Base-by-base conservation (phyloP, 306 rosid species). In the Pyrus betulifolia region DNA sequence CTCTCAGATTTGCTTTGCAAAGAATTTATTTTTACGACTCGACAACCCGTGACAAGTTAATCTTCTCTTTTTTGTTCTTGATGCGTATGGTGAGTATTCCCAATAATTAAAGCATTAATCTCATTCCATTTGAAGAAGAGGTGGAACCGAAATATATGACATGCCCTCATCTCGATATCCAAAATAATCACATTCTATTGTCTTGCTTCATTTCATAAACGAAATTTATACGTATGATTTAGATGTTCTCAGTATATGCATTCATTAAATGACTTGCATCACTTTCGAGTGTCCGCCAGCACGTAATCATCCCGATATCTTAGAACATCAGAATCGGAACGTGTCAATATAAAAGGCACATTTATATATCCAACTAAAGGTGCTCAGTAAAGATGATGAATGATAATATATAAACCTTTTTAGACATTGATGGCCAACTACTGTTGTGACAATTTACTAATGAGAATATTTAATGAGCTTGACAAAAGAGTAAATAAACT, bases 221-320 rank as follows among this genome's bases (percentile, higher is more conserved):
- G 0, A 33, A 33, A 33, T 33, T 5, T 33, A 33, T 33, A 1
- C 6, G 35, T 6, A 33, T 33, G 35, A 33, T 33, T 33, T 33
- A 33, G 0, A 33, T 33, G 35, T 5, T 33, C 7, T 33, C 35
- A 33, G 7, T 7, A 33, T 33, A 33, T 33, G 6, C 35, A 5
- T 33, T 33, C 7, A 33, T 33, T 33, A 33, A 33, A 33, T 33
- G 0, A 0, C 0, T 33, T 33, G 0, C 7, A 1, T 33, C 6
- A 33, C 0, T 0, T 5, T 5, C 35, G 7, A 6, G 0, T 33
- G 35, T 33, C 35, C 7, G 6, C 35, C 35, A 33, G 0, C 35
- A 33, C 1, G 1, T 33, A 7, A 1, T 7, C 6, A 33, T 33
- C 35, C 1, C 1, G 6, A 31, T 4, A 1, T 31, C 33, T 0